Evolutionary conservation across 192 early-diverging fungal species (phyloP).

Genomic region (Rhizophagus clarus): DNA sequence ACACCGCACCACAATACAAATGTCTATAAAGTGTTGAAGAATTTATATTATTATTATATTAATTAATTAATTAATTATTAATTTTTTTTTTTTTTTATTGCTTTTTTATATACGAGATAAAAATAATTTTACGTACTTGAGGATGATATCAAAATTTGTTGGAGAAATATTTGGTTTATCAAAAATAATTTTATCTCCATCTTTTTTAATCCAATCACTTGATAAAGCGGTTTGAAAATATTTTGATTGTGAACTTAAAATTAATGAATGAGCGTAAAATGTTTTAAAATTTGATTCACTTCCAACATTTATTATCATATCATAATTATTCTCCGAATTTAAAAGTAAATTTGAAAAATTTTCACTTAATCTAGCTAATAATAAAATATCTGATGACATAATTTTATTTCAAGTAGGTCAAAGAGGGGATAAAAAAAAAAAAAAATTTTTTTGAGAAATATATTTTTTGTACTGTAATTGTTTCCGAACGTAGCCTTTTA

Average conservation of each 20-base stretch:
- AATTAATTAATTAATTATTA: no score
- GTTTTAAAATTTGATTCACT: not conserved
- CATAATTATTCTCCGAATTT: not conserved
- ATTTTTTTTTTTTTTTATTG: not conserved
- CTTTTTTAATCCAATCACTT: slow-evolving; percentile 11
- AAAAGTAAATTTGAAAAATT: not conserved
- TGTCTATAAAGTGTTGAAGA: not conserved
- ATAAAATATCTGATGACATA: not conserved
- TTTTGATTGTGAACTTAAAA: not conserved
- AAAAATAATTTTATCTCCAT: not conserved
- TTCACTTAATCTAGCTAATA: not conserved
- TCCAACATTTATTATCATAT: not conserved
- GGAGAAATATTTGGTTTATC: not conserved
- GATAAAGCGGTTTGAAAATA: not conserved
- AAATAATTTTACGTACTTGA: not conserved
- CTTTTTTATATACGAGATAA: not conserved
- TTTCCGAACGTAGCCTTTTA: no score
- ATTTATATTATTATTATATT: no score
- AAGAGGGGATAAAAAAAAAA: no score
- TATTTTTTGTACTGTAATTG: no score
- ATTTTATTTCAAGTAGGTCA: no score
- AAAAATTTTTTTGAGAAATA: no score
- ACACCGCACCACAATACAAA: not conserved
- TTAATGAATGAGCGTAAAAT: not conserved
- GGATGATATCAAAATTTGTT: not conserved